Conservation (phyloP, 805 yeast species). For the Ogataea glucozyma region DNA sequence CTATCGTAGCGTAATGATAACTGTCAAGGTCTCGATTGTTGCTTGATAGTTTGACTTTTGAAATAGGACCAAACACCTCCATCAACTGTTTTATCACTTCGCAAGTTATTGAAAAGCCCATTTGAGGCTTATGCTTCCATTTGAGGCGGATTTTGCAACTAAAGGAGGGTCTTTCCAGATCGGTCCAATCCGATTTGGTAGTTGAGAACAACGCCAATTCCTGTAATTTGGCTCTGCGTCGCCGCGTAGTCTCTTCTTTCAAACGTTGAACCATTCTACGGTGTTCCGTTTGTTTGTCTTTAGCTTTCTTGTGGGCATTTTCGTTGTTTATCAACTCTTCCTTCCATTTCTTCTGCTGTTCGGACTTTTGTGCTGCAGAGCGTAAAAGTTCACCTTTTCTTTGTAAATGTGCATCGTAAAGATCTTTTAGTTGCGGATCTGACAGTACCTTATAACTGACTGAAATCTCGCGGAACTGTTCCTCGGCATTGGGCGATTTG, state of each 20-base stretch:
- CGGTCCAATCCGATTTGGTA: conserved; percentile 1
- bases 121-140: conserved; percentile 47
- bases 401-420: conserved; percentile 26
- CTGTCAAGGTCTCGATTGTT: conserved; percentile 19
- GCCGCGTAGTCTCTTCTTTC: conserved; percentile 19
- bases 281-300: conserved; percentile 7
- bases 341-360: conserved; percentile 21
- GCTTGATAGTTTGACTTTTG: conserved; percentile 13
- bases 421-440: conserved; percentile 17
- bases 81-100: conserved; percentile 41
- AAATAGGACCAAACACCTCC: conserved; percentile 47
- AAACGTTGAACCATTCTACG: conserved; percentile 22
- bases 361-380: conserved; percentile 8
- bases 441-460: conserved; percentile 30
- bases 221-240: conserved; percentile 16
- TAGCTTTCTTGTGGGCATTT: conserved; percentile 23
- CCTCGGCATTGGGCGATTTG: conserved; percentile 28
- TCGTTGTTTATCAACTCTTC: conserved; percentile 37
- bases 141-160: conserved; percentile 35
- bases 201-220: conserved; percentile 8
- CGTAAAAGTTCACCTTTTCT: conserved; percentile 1
- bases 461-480: conserved; percentile 31
- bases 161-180: conserved; percentile 6
- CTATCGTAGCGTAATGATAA: conserved; percentile 43
- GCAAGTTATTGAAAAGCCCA: conserved; percentile 34